Percentiles rank a stretch among this genome's conserved stretches.
phyloP scores from a whole-genome alignment of 768 basidiomycete genomes.

The Trametes meyenii region DNA sequence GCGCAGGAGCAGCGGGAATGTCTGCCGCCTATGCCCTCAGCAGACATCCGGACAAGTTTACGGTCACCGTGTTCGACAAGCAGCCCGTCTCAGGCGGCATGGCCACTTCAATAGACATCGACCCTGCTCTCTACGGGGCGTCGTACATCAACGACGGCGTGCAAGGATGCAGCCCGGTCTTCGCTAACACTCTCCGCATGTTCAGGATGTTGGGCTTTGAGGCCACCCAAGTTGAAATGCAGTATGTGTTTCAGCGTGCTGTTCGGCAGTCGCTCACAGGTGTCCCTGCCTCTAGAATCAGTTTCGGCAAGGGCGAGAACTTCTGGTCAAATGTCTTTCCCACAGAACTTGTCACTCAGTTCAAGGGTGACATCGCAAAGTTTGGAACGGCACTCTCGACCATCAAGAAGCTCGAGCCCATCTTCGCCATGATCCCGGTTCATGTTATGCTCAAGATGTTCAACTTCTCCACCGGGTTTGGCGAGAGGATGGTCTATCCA shows the following conservation, averaged over 20 bases:
- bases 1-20: constrained; percentile 36
- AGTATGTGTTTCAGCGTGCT: constrained; percentile 22
- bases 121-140: constrained; percentile 36
- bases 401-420: constrained; percentile 37
- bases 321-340: constrained; percentile 47
- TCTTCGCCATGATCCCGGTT: constrained; percentile 39
- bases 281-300: constrained; percentile 27
- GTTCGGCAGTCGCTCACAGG: neutral
- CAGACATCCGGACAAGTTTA: constrained; percentile 35
- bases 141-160: constrained; percentile 42
- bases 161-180: constrained; percentile 40
- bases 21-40: constrained; percentile 39
- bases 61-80: constrained; percentile 38
- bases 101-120: constrained; percentile 40
- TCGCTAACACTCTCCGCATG: constrained; percentile 39
- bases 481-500: constrained; percentile 41
- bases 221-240: constrained; percentile 38
- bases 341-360: constrained; percentile 33
- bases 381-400: constrained; percentile 36
- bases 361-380: constrained; percentile 36
- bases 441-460: constrained; percentile 40
- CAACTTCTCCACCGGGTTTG: constrained; percentile 39
- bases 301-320: constrained; percentile 38
- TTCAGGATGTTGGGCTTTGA: constrained; percentile 39
- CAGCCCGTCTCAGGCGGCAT: constrained; percentile 34